Conservation (phyloP, 2,329 filamentous ascomycete genomes). For the Aureobasidium lini region DNA sequence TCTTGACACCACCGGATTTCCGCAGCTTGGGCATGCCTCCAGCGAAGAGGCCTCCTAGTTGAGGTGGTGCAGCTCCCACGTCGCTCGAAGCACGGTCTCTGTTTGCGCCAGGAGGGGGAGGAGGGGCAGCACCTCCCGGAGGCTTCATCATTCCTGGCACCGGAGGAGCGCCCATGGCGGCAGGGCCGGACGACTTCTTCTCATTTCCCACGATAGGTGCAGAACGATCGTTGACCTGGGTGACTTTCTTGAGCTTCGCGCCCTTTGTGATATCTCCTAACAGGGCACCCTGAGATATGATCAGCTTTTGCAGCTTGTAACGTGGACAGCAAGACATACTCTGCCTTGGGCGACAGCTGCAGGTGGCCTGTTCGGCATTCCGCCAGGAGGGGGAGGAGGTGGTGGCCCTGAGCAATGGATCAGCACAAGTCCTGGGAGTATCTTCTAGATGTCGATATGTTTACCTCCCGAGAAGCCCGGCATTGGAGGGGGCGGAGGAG, state of each 20-base stretch:
- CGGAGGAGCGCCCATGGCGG: constrained; percentile 70
- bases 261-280: constrained; percentile 85
- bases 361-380: constrained; percentile 51
- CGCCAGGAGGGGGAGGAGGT: constrained; percentile 48
- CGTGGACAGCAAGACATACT: constrained; percentile 43
- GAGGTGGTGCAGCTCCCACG: constrained; percentile 61
- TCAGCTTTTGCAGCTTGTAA: neutral
- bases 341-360: constrained; percentile 49
- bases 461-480: constrained; percentile 44
- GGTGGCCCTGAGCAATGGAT: constrained; percentile 42
- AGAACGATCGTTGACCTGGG: constrained; percentile 86
- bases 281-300: constrained; percentile 64
- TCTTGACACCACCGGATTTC: constrained; percentile 64
- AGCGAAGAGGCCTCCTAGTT: constrained; percentile 80
- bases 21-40: constrained; percentile 93
- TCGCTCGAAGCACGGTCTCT: constrained; percentile 82
- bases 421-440: neutral
- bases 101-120: constrained; percentile 49
- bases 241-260: constrained; percentile 64
- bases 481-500: constrained; percentile 54
- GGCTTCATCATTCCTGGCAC: constrained; percentile 58
- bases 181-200: constrained; percentile 50
- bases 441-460: neutral
- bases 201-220: constrained; percentile 61
- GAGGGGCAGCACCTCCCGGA: constrained; percentile 60